Conservation (phyloP, 2,329 filamentous ascomycete genomes). For the Penicillium sp. region DNA sequence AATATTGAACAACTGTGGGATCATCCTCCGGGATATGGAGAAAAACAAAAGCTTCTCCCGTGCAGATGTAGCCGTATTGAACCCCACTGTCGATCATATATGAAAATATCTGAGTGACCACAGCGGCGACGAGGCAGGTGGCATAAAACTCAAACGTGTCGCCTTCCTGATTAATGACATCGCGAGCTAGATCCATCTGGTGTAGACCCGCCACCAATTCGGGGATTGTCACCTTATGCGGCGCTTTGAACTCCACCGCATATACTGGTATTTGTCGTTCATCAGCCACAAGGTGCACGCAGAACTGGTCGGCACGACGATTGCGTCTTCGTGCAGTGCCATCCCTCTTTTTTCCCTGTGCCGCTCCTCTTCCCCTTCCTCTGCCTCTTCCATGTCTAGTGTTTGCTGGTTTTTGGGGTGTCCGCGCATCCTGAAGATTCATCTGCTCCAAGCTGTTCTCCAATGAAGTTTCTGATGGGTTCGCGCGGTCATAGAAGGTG, state of each 20-base stretch:
- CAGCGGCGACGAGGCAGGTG: constrained; percentile 17
- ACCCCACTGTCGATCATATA: constrained; percentile 30
- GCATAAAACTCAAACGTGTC: too few relatives aligned
- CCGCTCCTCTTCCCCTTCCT: constrained; percentile 12
- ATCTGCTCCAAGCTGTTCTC: constrained; percentile 21
- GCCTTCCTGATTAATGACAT: too few relatives aligned
- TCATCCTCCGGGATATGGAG: constrained; percentile 28
- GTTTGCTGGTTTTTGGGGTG: constrained; percentile 9
- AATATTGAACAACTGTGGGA: constrained; percentile 27
- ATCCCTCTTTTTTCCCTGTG: constrained; percentile 12
- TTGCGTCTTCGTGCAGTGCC: too few relatives aligned
- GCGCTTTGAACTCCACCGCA: too few relatives aligned
- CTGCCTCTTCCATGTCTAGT: too few relatives aligned
- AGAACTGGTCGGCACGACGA: too few relatives aligned
- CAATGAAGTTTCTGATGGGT: constrained; percentile 15
- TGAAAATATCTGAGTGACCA: constrained; percentile 32
- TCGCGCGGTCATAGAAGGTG: too few relatives aligned
- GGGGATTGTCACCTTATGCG: too few relatives aligned
- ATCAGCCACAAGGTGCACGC: too few relatives aligned
- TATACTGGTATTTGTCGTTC: too few relatives aligned
- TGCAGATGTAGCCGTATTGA: constrained; percentile 29
- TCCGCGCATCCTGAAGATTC: constrained; percentile 12
- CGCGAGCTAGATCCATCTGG: too few relatives aligned
- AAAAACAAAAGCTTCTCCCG: constrained; percentile 34
- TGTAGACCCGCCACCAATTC: too few relatives aligned